Base-by-base conservation (phyloP, 768 basidiomycete species). In the Mycena amicta region DNA sequence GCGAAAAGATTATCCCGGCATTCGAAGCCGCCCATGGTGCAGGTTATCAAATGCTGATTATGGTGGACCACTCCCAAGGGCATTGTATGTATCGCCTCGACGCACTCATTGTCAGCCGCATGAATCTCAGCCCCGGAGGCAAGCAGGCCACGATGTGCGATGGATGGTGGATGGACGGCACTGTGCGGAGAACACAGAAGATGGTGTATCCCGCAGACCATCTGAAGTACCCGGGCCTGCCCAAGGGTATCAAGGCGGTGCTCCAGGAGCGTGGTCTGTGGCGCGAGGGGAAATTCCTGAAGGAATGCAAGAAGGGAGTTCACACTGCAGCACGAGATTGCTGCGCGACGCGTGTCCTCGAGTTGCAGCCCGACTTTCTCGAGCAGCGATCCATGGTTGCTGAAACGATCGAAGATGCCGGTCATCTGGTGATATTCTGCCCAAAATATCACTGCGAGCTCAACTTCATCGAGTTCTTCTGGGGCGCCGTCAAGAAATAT, bases 201-300 rank as follows among this genome's bases (percentile, higher is more conserved):
- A 72, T 73, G 71, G 53, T 60, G 5, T 74, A 67, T 51, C 65
- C 66, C 1, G 30, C 50, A 3, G 28, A 68, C 47, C 69, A 74
- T 51, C 67, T n/a, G 54, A 62, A 30, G 52, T 33, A 53, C 62
- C 57, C 8, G 18, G 28, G 60, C 0, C 18, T 57, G 39, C 71
- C 70, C 2, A 76, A 76, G 43, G 75, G 75, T 1, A 76, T 76
- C 64, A 62, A 66, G 39, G 46, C 41, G 2, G 53, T 74, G n/a
- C 64, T 74, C 3, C 5, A 51, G 20, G 71, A 74, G 53, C 61
- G 61, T 30, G 64, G 69, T 3, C 51, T 73, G 2, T 70, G 65
- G 63, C 54, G 52, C 2, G 1, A 11, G 2, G 18, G 23, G 1
- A 49, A 59, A 5, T 56, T 68, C 11, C 53, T 37, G 18, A 55